Base-by-base conservation (phyloP, 352 stramenopile species). In the Pythium volutum region DNA sequence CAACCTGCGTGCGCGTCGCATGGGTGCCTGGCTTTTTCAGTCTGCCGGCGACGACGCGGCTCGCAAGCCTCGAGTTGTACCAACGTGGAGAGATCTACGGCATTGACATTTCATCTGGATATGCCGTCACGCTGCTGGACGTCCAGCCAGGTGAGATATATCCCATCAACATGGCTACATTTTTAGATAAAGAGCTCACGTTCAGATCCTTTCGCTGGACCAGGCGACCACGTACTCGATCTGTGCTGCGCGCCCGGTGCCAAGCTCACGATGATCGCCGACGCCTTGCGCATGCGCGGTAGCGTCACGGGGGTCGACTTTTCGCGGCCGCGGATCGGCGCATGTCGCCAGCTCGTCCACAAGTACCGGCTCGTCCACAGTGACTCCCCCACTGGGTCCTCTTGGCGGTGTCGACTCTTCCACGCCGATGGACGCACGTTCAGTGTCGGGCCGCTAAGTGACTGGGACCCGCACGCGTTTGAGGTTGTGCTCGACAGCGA, bases 241-340 rank as follows among this genome's bases (percentile, higher is more conserved):
- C 70, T 98, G 55, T 98, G 96, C 69, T 98, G 91, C 59, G 90
- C 87, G 50, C 96, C 96, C 15, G 93, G 96, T 12, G 77, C 91
- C 27, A 98, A 98, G 49, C 71, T 97, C n/a, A 88, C 83, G 34
- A 91, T 93, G 77, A 90, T 98, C 53, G 87, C 89, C 4, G 93
- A 98, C 60, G 45, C 89, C 26, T 45, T 88, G 39, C 46, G 70
- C n/a, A 70, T 85, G 23, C 47, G 25, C 14, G 84, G 82, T 8
- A 93, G 83, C 47, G 75, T 88, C 54, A 91, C 80, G 12, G 81
- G 82, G 4, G 77, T 98, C 20, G 96, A 98, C 69, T 89, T 88
- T 59, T 97, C 87, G 20, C 71, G 81, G 23, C 64, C 77, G 49
- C 77, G 96, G 55, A 81, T 98, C 41, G 74, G 76, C 22, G 79